Evolutionary conservation across 2,329 filamentous ascomycete genomes (phyloP).

Genomic region (Ceratocystis cubensis): DNA sequence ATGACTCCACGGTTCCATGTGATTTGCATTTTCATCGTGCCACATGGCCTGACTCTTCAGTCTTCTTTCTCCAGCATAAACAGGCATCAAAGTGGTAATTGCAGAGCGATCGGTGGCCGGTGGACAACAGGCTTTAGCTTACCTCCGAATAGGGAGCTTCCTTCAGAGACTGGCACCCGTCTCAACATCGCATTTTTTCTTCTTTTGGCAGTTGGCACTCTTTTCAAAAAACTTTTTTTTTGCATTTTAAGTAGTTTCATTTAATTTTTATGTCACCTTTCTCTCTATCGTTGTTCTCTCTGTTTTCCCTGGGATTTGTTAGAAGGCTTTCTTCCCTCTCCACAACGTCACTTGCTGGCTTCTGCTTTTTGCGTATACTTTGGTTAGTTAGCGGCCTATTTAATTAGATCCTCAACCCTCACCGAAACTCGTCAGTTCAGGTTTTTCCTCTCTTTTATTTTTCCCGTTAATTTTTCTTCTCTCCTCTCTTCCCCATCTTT

Average conservation of each 20-base stretch:
- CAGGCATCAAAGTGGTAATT: no score
- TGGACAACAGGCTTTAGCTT: neutral
- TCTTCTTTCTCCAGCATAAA: no score
- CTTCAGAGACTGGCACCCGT: neutral
- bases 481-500: conserved; percentile 7
- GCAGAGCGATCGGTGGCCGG: no score
- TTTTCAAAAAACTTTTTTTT: neutral
- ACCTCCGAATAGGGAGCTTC: neutral
- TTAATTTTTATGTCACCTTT: neutral
- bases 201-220: neutral
- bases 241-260: neutral
- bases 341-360: conserved; percentile 13
- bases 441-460: conserved; percentile 20
- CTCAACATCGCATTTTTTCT: neutral
- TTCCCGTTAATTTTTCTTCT: conserved; percentile 6
- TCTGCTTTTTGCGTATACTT: neutral
- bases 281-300: neutral
- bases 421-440: neutral
- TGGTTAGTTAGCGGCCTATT: conserved; percentile 9
- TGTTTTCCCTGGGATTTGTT: neutral
- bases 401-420: conserved; percentile 15
- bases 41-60: no score
- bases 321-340: neutral
- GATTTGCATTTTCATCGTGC: no score
- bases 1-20: no score